phyloP scores from a whole-genome alignment of 2,329 filamentous ascomycete species.

The Colletotrichum sp. region DNA sequence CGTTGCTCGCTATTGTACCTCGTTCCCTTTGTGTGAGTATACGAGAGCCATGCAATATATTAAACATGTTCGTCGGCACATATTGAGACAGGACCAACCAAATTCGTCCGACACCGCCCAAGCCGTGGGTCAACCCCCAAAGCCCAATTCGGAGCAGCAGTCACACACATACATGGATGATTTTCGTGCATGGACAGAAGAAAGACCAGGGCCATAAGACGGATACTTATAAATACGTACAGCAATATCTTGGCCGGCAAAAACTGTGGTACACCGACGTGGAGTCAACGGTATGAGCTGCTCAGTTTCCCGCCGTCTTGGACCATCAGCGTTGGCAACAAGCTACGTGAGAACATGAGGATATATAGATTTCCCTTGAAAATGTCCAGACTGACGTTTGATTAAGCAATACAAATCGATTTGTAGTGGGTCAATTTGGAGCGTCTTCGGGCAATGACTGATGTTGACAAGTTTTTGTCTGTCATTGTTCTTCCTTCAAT shows the following conservation, averaged over 20 bases:
- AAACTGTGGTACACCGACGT: background rate
- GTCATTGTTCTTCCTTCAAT: background rate
- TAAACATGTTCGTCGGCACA: background rate
- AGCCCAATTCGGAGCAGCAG: background rate
- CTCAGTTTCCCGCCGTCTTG: background rate
- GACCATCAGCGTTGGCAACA: background rate
- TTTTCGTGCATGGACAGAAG: too few species aligned
- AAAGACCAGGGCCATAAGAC: background rate
- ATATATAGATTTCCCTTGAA: background rate
- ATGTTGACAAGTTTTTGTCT: background rate
- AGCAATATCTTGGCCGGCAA: background rate
- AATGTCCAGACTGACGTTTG: background rate
- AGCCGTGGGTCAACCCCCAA: background rate
- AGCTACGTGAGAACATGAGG: fast-evolving
- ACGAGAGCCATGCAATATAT: background rate
- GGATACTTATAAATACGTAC: background rate
- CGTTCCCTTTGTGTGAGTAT: background rate
- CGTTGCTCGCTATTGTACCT: background rate
- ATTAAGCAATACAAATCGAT: background rate
- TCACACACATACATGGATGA: too few species aligned
- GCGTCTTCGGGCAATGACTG: background rate
- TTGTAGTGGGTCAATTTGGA: background rate
- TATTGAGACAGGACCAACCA: fast-evolving
- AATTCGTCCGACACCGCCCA: background rate
- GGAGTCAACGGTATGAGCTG: background rate